A percentile compares a stretch with the other conserved stretches of the same genome.
phyloP scores from a whole-genome alignment of 2,329 filamentous ascomycete species.

The Epichloe hybrida region DNA sequence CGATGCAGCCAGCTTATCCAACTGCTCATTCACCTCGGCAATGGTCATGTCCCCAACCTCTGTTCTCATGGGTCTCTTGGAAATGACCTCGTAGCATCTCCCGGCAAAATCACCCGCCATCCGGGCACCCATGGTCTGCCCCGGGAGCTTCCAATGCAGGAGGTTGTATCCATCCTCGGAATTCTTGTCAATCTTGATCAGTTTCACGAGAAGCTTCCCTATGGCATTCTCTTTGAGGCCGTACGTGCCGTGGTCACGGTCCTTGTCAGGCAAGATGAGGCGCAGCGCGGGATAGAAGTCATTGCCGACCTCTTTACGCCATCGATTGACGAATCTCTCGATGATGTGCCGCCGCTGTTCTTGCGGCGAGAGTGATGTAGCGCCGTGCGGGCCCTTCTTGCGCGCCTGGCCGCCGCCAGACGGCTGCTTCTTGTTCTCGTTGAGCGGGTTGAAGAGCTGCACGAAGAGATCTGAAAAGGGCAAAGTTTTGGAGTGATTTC shows the following conservation, averaged over 20 bases:
- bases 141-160: constrained; percentile 84
- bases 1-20: constrained; percentile 65
- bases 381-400: constrained; percentile 47
- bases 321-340: constrained; percentile 70
- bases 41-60: constrained; percentile 69
- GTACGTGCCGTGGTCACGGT: constrained; percentile 84
- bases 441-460: constrained; percentile 67
- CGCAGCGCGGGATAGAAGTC: constrained; percentile 91
- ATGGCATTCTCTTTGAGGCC: constrained; percentile 87
- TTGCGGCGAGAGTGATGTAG: constrained; percentile 50
- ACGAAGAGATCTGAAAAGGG: constrained; percentile 69
- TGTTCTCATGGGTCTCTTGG: constrained; percentile 66
- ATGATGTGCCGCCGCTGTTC: constrained; percentile 73
- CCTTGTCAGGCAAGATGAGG: constrained; percentile 83
- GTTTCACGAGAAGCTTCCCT: constrained; percentile 77
- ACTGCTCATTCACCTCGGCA: constrained; percentile 72
- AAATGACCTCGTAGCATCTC: constrained; percentile 74
- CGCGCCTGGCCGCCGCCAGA: constrained; percentile 36
- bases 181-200: constrained; percentile 82
- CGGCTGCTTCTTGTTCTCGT: constrained; percentile 66
- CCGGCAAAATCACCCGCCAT: constrained; percentile 87
- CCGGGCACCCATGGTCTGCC: constrained; percentile 45
- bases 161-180: constrained; percentile 80
- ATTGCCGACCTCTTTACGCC: constrained; percentile 76
- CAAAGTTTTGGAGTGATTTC: constrained; percentile 65